Evolutionary conservation across 176 grass and related monocot genomes (phyloP).

Genomic region (Phoenix dactylifera): DNA sequence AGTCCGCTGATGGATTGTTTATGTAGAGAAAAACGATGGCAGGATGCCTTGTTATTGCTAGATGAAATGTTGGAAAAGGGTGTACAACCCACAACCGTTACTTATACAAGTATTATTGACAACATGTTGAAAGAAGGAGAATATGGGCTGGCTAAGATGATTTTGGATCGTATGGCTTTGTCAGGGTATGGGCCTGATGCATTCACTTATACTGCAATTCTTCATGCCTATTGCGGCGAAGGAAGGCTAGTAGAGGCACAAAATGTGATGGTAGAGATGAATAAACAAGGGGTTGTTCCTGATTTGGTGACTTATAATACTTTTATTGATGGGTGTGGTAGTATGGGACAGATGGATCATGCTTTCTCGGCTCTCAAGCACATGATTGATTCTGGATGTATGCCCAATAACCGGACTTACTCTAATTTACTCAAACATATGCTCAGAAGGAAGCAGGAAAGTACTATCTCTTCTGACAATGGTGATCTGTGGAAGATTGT

Average conservation of each 20-base stretch:
- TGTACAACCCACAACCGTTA: constrained; percentile 30
- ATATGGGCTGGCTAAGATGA: constrained; percentile 33
- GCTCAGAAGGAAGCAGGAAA: constrained; percentile 20
- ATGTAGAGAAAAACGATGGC: constrained; percentile 36
- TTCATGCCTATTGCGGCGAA: constrained; percentile 43
- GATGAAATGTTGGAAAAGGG: constrained; percentile 43
- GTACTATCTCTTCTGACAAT: constrained; percentile 2
- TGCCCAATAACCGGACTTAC: constrained; percentile 40
- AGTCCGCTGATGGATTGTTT: constrained; percentile 44
- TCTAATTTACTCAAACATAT: constrained; percentile 48
- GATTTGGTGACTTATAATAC: constrained; percentile 49
- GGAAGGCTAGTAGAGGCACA: constrained; percentile 40
- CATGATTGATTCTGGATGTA: constrained; percentile 38
- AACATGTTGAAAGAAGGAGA: constrained; percentile 42
- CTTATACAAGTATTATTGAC: constrained; percentile 54
- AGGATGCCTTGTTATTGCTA: constrained; percentile 37
- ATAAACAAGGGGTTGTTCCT: constrained; percentile 20
- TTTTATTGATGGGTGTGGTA: constrained; percentile 38
- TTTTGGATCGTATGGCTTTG: constrained; percentile 40
- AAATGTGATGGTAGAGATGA: constrained; percentile 37
- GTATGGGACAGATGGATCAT: constrained; percentile 31
- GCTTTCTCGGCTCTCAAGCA: constrained; percentile 39
- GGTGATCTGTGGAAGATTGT: constrained; percentile 33
- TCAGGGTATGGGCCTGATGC: constrained; percentile 39
- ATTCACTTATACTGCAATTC: constrained; percentile 39